phyloP scores from a whole-genome alignment of 257 asterid genomes.

The Echites panduratus region DNA sequence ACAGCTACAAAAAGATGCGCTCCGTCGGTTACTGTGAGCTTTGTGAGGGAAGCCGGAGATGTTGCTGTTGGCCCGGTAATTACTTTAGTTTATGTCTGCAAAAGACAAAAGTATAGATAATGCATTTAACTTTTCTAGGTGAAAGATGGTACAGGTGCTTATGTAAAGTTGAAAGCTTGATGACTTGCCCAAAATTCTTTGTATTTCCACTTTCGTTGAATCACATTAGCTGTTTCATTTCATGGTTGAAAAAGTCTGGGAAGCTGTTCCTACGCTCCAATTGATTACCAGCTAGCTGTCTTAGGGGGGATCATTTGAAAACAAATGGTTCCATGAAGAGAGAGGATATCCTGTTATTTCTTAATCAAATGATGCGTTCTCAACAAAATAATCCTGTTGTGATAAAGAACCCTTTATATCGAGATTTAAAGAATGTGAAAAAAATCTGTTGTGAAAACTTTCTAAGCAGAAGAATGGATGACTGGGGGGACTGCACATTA shows the following conservation, averaged over 20 bases:
- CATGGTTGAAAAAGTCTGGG: background rate
- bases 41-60: background rate
- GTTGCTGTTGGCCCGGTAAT: background rate
- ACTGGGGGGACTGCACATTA: background rate
- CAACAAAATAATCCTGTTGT: background rate
- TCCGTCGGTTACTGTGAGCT: background rate
- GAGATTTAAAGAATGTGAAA: background rate
- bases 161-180: background rate
- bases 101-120: background rate
- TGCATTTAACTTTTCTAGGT: background rate
- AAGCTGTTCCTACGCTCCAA: background rate
- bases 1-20: background rate
- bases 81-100: background rate
- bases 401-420: background rate
- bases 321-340: background rate
- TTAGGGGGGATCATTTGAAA: background rate
- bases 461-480: background rate
- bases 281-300: background rate
- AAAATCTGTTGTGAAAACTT: background rate
- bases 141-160: background rate
- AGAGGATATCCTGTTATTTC: background rate
- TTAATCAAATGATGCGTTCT: background rate
- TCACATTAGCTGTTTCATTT: background rate
- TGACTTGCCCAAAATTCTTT: background rate
- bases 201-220: background rate